Conservation (phyloP, 208 protist genomes). For the Angomonas ambiguus region DNA sequence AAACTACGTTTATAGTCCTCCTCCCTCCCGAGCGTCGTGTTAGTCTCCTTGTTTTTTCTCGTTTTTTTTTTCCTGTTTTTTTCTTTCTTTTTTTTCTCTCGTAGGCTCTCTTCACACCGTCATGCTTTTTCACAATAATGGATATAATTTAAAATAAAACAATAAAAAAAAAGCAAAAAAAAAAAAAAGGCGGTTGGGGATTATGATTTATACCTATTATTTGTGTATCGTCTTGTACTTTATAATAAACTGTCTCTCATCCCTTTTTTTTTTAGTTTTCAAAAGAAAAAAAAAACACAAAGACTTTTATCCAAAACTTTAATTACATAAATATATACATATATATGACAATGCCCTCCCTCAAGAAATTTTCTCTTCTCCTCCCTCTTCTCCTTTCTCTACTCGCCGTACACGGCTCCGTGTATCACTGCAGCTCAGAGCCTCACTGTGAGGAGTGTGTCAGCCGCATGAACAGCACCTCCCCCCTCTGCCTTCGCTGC, state of each 20-base stretch:
- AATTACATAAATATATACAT: not conserved
- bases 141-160: not conserved
- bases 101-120: too few species aligned
- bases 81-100: not conserved
- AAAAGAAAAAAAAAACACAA: not conserved
- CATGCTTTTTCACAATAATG: slow-evolving; percentile 1
- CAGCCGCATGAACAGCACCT: too few species aligned
- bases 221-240: not conserved
- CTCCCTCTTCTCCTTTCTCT: too few species aligned
- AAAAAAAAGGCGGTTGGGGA: not conserved
- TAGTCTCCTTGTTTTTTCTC: too few species aligned
- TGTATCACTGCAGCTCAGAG: too few species aligned
- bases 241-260: not conserved
- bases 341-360: not conserved
- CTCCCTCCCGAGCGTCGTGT: too few species aligned
- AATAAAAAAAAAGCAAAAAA: not conserved
- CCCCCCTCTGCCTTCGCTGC: too few species aligned
- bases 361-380: too few species aligned
- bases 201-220: not conserved
- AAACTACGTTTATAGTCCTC: not conserved
- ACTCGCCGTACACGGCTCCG: too few species aligned
- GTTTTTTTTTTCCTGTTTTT: too few species aligned
- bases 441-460: too few species aligned
- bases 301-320: not conserved
- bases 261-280: not conserved